phyloP scores from a whole-genome alignment of 768 basidiomycete genomes.

The Psilocybe azurescens region DNA sequence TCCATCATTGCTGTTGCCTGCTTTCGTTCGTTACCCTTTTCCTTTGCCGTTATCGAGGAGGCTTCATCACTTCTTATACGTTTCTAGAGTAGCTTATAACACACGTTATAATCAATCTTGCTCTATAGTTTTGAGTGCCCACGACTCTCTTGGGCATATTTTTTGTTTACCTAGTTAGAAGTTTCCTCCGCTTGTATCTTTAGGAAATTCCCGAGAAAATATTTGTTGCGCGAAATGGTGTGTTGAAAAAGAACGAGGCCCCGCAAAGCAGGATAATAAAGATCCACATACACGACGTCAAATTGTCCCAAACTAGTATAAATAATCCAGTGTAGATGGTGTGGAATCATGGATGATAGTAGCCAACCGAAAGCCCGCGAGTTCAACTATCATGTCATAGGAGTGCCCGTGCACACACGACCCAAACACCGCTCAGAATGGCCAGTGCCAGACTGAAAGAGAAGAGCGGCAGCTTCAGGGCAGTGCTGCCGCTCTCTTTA shows the following conservation, averaged over 20 bases:
- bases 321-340: too few species aligned
- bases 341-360: not conserved
- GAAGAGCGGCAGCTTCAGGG: not conserved
- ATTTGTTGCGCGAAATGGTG: too few species aligned
- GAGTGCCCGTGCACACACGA: conserved; percentile 4
- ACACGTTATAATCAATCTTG: not conserved
- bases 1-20: not conserved
- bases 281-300: too few species aligned
- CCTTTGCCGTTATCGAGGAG: not conserved
- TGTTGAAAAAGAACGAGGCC: too few species aligned
- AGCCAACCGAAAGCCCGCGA: not conserved
- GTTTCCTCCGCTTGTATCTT: not conserved
- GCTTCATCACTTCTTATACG: not conserved
- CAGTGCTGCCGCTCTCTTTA: conserved; percentile 8
- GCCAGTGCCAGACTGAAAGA: conserved; percentile 7
- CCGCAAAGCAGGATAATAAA: too few species aligned
- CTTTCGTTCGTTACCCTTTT: not conserved
- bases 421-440: conserved; percentile 4
- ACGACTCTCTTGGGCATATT: not conserved
- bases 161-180: too few species aligned
- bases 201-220: too few species aligned
- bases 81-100: not conserved
- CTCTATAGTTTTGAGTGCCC: not conserved
- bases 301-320: too few species aligned
- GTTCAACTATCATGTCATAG: not conserved